Base-by-base conservation (phyloP, 495 filamentous ascomycete genomes). In the Lindgomyces ingoldianus region DNA sequence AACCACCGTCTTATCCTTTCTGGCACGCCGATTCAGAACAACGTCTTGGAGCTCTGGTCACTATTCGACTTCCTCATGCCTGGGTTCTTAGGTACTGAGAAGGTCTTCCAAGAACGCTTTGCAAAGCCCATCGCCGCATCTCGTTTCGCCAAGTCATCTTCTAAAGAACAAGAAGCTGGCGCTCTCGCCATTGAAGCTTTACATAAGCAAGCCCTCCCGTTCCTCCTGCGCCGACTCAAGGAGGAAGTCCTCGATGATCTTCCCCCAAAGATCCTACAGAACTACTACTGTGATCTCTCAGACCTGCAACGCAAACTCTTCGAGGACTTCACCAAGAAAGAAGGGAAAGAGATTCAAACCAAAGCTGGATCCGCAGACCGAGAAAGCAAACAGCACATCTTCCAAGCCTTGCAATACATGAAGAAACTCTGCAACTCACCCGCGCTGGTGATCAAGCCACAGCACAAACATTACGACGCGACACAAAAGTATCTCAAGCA, bases 31-130 rank as follows among this genome's bases (percentile, higher is more conserved):
- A 98, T 98, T 70, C 94, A 98, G 74, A 98, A 98, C 76, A 98
- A 98, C 73, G 88, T 98, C 19, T 81, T 96, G 8, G 94, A 98
- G 72, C 81, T 98, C n/a, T 98, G 94, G 94, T 98, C 95, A 0
- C 84, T 98, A 6, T 98, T 98, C 70, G 94, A 98, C 75, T 98
- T 98, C 79, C 78, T 98, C 61, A 98, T 98, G 94, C 94, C 94
- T 3, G 95, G 94, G 6, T 98, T 98, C 81, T 79, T 98, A 8
- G 94, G 94, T n/a, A 91, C 94, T 0, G 94, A 98, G 71, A 98
- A 96, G 76, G 93, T 98, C 25, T 98, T 98, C 81, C 79, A 96
- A 45, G 95, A 98, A 72, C 86, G 94, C 22, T 98, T 98, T 67
- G 93, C 94, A 14, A 98, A 98, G 75, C 94, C 94, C 19, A 98